phyloP scores from a whole-genome alignment of 2,329 filamentous ascomycete species.

The Aspergillus awamori region DNA sequence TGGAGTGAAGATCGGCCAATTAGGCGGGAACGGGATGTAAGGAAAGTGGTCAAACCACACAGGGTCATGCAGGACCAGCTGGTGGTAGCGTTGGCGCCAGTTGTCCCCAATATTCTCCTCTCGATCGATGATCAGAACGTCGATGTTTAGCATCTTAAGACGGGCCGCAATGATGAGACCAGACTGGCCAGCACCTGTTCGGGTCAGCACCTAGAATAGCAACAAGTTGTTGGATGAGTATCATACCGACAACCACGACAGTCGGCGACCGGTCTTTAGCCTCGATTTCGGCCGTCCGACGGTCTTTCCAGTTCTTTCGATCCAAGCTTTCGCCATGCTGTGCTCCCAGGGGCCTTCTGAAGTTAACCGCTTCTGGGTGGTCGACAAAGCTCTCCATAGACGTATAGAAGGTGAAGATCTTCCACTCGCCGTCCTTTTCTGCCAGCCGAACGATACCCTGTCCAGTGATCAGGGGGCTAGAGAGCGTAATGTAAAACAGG shows the following conservation, averaged over 20 bases:
- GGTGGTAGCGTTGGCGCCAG: constrained; percentile 65
- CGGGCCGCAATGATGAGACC: constrained; percentile 62
- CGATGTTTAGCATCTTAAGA: constrained; percentile 61
- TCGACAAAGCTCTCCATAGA: constrained; percentile 58
- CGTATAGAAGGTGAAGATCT: constrained; percentile 67
- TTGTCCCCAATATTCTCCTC: constrained; percentile 64
- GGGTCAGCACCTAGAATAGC: constrained; percentile 4
- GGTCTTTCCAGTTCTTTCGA: constrained; percentile 64
- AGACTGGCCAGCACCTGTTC: constrained; percentile 60
- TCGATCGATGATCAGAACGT: constrained; percentile 61
- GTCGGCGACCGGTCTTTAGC: constrained; percentile 58
- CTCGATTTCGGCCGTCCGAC: constrained; percentile 51
- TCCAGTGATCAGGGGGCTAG: constrained; percentile 58
- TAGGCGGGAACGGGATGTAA: constrained; percentile 64
- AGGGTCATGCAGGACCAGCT: constrained; percentile 69
- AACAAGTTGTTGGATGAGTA: neutral
- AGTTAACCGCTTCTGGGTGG: constrained; percentile 54
- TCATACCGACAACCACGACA: constrained; percentile 63
- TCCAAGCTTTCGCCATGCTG: constrained; percentile 56
- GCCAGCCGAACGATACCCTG: constrained; percentile 59
- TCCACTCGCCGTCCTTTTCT: constrained; percentile 54
- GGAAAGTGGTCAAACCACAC: constrained; percentile 62
- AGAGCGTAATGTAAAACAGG: constrained; percentile 59
- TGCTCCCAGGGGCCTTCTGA: constrained; percentile 58
- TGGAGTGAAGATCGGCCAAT: constrained; percentile 71